Evolutionary conservation across 2,329 filamentous ascomycete genomes (phyloP).

Genomic region (Colletotrichum nymphaeae): DNA sequence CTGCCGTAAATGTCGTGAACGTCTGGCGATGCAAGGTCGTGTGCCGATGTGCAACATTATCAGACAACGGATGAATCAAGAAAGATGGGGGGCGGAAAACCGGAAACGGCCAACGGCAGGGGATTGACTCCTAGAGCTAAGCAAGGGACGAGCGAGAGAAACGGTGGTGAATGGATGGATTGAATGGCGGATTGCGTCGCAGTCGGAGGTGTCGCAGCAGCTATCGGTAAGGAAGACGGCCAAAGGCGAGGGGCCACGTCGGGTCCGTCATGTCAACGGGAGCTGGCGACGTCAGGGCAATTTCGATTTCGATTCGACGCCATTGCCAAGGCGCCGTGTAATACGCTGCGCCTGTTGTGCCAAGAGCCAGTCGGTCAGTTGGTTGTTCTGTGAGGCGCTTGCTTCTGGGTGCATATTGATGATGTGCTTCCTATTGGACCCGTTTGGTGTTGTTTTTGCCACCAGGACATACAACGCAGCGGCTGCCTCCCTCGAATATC

Average conservation of each 20-base stretch:
- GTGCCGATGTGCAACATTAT: constrained; percentile 19
- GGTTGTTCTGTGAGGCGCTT: neutral
- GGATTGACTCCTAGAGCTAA: neutral
- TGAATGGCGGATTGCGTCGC: neutral
- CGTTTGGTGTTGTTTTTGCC: neutral
- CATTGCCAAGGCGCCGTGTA: constrained; percentile 20
- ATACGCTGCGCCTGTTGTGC: constrained; percentile 21
- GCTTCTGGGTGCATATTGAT: neutral
- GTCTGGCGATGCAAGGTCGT: neutral
- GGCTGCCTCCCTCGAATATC: neutral
- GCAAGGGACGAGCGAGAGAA: neutral
- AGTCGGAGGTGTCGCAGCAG: neutral
- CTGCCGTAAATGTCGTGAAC: neutral
- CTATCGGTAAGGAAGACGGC: neutral
- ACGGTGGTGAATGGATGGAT: neutral
- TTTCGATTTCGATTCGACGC: neutral
- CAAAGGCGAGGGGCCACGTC: constrained; percentile 5
- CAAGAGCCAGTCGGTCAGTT: constrained; percentile 14
- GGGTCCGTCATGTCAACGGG: constrained; percentile 9
- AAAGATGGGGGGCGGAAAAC: constrained; percentile 19
- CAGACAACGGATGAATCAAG: constrained; percentile 29
- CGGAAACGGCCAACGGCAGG: constrained; percentile 1
- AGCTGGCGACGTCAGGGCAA: constrained; percentile 4
- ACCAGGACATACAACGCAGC: neutral
- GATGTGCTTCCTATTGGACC: neutral